Evolutionary conservation across 2,329 filamentous ascomycete species (phyloP), one percentile per base, ranked within the genome.

Genomic region (Colletotrichum destructivum): DNA sequence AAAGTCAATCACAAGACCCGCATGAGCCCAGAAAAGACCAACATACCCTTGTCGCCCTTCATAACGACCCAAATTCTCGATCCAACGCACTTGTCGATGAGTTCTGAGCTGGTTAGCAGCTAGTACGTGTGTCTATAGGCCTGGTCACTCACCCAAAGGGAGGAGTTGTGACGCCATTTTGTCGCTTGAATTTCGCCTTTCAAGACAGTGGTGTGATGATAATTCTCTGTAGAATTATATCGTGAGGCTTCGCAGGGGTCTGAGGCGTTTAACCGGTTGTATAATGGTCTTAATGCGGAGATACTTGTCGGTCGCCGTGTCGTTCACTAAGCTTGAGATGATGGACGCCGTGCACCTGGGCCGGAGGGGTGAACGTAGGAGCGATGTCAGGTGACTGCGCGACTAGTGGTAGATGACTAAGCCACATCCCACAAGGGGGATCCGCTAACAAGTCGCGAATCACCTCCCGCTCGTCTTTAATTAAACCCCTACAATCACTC

Each of bases 51-150:
- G 81, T 98, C 96, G 76, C 95, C 94, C 85, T 99, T 99, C 96
- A 99, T 99, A 78, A 99, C 91, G 74, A 99, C 95, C 95, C 96
- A 98, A 82, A 99, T 98, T 78, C 93, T 93, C 66, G 95, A 98
- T 73, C 96, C 96, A 75, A 99, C 95, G 81, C 96, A 99, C 84
- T 98, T 98, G 87, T 99, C 96, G 83, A 99, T 98, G 81, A 99
- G 91, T 84, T 99, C 96, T 98, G 79, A 21, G 12, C 38, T 16
- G 65, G 76, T 80, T 71, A 80, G 76, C 56, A 47, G 23, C 54
- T 23, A 21, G 23, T n/a, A 35, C 56, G 35, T 57, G 35, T 42
- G 35, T 42, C 42, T 21, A 31, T 38, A 42, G 55, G 42, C 62
- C 38, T 12, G 54, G 46, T 65, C 40, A 23, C 26, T 77, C 82